Percentiles rank a stretch among this genome's conserved stretches.
These are phyloP conservation scores for Camptophora hylomeconis DNA, from an alignment of 2,329 filamentous ascomycete genomes.

Conservation along the genomic window DNA sequence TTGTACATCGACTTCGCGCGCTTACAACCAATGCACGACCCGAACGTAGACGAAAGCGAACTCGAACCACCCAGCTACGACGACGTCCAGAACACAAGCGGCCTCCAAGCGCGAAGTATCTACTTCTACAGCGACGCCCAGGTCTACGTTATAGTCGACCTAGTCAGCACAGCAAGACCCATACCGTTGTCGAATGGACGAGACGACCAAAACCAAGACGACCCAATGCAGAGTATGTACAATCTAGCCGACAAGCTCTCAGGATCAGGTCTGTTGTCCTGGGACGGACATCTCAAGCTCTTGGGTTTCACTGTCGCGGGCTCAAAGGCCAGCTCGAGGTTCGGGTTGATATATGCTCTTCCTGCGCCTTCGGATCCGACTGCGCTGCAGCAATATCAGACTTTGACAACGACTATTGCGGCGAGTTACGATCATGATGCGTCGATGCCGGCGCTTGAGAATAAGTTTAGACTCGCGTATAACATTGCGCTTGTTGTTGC, in stretches of 20 bases:
- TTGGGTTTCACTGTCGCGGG: conserved; percentile 23
- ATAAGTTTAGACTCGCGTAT: conserved; percentile 48
- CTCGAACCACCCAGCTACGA: conserved; percentile 18
- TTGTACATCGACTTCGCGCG: conserved; percentile 15
- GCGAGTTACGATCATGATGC: conserved; percentile 23
- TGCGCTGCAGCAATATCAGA: conserved; percentile 14
- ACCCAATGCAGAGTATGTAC: conserved; percentile 25
- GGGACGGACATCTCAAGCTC: conserved; percentile 25
- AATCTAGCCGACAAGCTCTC: conserved; percentile 4
- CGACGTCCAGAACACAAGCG: conserved; percentile 8
- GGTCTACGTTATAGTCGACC: conserved; percentile 15
- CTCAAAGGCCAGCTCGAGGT: conserved; percentile 9
- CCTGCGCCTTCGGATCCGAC: conserved; percentile 12
- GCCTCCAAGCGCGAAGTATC: conserved; percentile 10
- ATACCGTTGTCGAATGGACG: conserved; percentile 1
- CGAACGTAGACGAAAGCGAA: conserved; percentile 7
- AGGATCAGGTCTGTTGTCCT: conserved; percentile 10
- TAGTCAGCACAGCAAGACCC: conserved; percentile 4
- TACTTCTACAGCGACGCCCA: conserved; percentile 11
- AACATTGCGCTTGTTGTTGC: conserved; percentile 44
- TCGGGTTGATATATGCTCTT: conserved; percentile 16
- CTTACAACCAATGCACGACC: conserved; percentile 11
- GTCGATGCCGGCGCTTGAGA: conserved; percentile 37
- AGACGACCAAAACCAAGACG: conserved; percentile 28
- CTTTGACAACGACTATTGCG: conserved; percentile 14